Base-by-base conservation (phyloP, 768 basidiomycete genomes). In the Podaxis sp. region DNA sequence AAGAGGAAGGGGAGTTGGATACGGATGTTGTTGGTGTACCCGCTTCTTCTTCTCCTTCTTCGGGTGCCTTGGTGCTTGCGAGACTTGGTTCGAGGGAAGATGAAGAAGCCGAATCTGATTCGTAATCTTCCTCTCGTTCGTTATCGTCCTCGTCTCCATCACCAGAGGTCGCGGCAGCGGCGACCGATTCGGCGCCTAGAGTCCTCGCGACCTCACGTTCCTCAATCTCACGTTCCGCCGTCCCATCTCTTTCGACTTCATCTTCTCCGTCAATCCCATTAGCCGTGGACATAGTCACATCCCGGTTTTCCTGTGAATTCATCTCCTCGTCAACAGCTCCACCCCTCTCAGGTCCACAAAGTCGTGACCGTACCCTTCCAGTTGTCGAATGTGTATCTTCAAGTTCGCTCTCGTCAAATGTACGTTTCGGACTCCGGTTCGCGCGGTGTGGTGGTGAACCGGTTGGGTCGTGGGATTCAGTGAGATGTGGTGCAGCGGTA, bases 321-420 rank as follows among this genome's bases (percentile, higher is more conserved):
- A 30, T 30, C 28, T 30, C 28, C 28, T 30, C 28, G 7, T 30
- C 6, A 30, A 30, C n/a, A 6, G 5, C n/a, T 17, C 42, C 22
- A 19, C 70, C 68, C n/a, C 66, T 65, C 8, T 68, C 70, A 28
- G 52, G 53, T 0, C 63, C 65, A 49, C 48, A 36, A 24, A 59
- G 49, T 39, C 62, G 57, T 38, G 65, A 65, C 33, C 65, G 66
- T 15, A 59, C 65, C 48, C 57, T 28, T 11, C 64, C 61, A 40
- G 57, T 40, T 0, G 42, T 53, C 12, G 59, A 30, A 53, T 64
- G 62, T 1, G 56, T 49, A 26, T 65, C 65, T 13, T 64, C 67
- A 1, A 71, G 48, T n/a, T 63, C 68, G 19, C 69, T 70, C 40
- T 77, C 74, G 61, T 76, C 76, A 61, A 77, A 76, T 0, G 76